phyloP scores from a whole-genome alignment of 176 grass and related monocot genomes.

The Typha latifolia region DNA sequence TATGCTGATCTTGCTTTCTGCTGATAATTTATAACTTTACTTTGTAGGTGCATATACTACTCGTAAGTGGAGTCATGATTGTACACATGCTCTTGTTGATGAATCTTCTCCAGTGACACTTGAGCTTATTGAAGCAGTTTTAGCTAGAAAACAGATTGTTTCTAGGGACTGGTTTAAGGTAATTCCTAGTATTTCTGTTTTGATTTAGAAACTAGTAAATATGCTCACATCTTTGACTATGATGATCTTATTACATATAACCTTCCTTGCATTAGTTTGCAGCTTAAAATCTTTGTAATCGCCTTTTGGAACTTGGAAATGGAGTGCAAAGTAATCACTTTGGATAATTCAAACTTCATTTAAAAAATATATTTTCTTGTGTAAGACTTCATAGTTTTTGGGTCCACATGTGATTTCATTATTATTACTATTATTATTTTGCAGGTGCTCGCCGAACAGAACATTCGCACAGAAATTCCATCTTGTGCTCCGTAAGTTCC shows the following conservation, averaged over 20 bases:
- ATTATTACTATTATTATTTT: background rate
- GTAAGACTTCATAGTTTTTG: too few relatives aligned
- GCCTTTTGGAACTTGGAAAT: too few relatives aligned
- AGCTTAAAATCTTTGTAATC: too few relatives aligned
- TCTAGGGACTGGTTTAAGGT: slow-evolving; percentile 77
- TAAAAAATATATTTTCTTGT: too few relatives aligned
- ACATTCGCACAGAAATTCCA: slow-evolving; percentile 59
- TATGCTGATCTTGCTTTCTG: background rate
- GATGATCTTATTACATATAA: too few relatives aligned
- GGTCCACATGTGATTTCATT: background rate
- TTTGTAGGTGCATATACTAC: slow-evolving; percentile 54
- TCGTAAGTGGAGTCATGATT: slow-evolving; percentile 69
- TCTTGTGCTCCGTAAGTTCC: slow-evolving; percentile 68
- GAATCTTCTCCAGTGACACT: slow-evolving; percentile 54
- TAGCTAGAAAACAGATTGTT: slow-evolving; percentile 60
- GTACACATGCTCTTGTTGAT: slow-evolving; percentile 78
- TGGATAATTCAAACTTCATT: too few relatives aligned
- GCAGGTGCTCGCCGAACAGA: slow-evolving; percentile 61
- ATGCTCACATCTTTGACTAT: background rate
- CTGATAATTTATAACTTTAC: background rate
- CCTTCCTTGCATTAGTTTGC: too few relatives aligned
- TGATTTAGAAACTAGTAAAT: slow-evolving; percentile 8
- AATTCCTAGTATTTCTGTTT: slow-evolving; percentile 7
- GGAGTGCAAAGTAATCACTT: too few relatives aligned
- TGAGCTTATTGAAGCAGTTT: slow-evolving; percentile 72